Evolutionary conservation across 352 stramenopile genomes (phyloP).

Genomic region (Phytophthora megakarya): DNA sequence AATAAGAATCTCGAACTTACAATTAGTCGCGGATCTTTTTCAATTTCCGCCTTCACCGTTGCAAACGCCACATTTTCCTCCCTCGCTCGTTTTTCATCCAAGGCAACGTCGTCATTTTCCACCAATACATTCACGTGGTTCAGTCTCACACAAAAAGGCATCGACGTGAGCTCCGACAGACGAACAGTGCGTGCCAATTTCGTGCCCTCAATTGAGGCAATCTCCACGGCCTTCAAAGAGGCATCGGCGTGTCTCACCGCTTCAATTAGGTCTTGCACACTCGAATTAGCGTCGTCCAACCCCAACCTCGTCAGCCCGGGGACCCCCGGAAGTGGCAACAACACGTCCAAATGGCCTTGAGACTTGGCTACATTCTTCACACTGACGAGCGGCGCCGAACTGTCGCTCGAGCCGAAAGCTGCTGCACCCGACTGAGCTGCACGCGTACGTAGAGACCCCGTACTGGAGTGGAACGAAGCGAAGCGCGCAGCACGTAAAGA

Average conservation of each 20-base stretch:
- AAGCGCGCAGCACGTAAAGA: constrained; percentile 11
- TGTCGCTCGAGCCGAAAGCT: neutral
- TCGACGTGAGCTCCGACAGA: constrained; percentile 60
- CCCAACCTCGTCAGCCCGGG: constrained; percentile 57
- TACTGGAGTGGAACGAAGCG: constrained; percentile 28
- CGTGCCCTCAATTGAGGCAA: constrained; percentile 68
- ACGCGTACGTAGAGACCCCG: constrained; percentile 15
- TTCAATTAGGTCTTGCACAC: constrained; percentile 60
- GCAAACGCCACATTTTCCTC: constrained; percentile 68
- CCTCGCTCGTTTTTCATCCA: constrained; percentile 35
- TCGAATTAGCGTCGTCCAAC: constrained; percentile 43
- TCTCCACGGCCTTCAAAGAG: constrained; percentile 66
- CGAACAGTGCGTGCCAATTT: constrained; percentile 73
- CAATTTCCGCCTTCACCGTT: constrained; percentile 65
- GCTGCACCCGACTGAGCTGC: constrained; percentile 12
- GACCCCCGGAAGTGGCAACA: constrained; percentile 65
- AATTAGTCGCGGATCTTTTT: constrained; percentile 57
- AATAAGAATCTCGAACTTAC: constrained; percentile 30
- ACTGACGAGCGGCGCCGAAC: constrained; percentile 38
- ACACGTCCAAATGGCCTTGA: constrained; percentile 51
- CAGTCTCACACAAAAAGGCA: constrained; percentile 72
- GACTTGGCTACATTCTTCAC: constrained; percentile 50
- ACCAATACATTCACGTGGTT: constrained; percentile 71
- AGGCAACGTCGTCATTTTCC: constrained; percentile 43
- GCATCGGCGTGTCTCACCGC: constrained; percentile 51